Evolutionary conservation across 305 asterid genomes (phyloP), one percentile per base, ranked within the genome.

Genomic region (Rubia peregrina): DNA sequence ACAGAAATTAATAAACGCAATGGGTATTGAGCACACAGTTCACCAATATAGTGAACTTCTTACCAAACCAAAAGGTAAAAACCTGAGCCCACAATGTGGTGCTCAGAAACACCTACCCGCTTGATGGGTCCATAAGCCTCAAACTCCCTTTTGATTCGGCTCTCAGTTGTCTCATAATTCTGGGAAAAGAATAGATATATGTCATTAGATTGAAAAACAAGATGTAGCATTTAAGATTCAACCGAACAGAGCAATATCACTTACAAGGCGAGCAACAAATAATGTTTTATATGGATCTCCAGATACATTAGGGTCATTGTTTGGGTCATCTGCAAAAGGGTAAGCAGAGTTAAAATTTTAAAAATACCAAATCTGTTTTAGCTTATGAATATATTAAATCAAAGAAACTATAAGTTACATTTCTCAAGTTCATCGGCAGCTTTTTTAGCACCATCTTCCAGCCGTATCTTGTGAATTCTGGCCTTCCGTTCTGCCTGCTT

Each of bases 61-160:
- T 89, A 91, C 97, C 95, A 75, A 86, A 87, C 30, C 85, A 84
- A 86, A 86, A 80, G 80, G 70, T 80, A 85, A 84, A 80, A 88
- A 89, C 88, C 95, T 82, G 87, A 85, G 89, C 85, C 85, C 83
- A 84, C 71, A 76, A 60, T 72, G 78, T 95, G 91, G 83, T 76
- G 79, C 89, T 83, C 85, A 69, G 74, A 77, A 83, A 85, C 86
- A 94, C 99, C 97, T 94, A 94, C 99, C 99, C 90, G 90, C 88
- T 94, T 94, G 88, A 91, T 91, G 69, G 96, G 93, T 75, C 99
- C 97, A 77, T 86, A 94, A 74, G 96, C 90, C 95, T 94, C 99
- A 81, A 94, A 91, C 81, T 94, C 99, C 79, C 91, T 88, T 84
- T 87, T 94, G 87, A 94, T 80, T 83, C 89, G 85, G 96, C 96